A percentile compares a stretch with the other conserved stretches of the same genome.
phyloP scores from a whole-genome alignment of 306 rosid species.

The Clitoria ternatea region DNA sequence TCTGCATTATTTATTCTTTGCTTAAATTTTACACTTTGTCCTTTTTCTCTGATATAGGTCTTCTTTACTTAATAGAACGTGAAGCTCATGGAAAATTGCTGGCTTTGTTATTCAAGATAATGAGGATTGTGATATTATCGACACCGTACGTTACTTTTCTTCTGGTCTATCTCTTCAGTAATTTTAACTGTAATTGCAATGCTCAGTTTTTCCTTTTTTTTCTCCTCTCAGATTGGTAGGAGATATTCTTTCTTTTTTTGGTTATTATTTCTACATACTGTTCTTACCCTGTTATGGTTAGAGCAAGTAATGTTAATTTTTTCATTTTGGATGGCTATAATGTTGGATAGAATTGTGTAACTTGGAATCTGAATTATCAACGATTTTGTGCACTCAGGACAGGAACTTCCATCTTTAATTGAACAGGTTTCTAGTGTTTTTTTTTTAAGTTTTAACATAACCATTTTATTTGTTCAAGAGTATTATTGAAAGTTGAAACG shows the following conservation, averaged over 20 bases:
- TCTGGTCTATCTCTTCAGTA: not conserved
- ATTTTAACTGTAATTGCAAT: not conserved
- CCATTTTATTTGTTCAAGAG: not conserved
- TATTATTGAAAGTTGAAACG: slow-evolving; percentile 3
- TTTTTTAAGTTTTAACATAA: too few species aligned
- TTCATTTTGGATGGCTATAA: slow-evolving; percentile 2
- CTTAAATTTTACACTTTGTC: not conserved
- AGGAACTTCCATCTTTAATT: slow-evolving; percentile 3
- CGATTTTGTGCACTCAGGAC: not conserved
- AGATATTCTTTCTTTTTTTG: not conserved
- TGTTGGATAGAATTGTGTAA: not conserved
- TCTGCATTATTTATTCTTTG: slow-evolving; percentile 1
- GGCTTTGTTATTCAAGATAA: slow-evolving; percentile 78
- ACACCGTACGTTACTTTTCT: slow-evolving; percentile 66
- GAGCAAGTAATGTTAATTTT: not conserved
- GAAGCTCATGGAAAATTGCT: slow-evolving; percentile 75
- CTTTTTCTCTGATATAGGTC: slow-evolving; percentile 47
- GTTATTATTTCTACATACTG: slow-evolving; percentile 7
- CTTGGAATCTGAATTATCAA: not conserved
- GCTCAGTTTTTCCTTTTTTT: not conserved
- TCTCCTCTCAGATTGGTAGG: not conserved
- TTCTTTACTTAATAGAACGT: slow-evolving; percentile 61
- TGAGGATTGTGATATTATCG: slow-evolving; percentile 69
- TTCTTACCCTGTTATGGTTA: not conserved
- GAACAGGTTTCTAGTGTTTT: not conserved